phyloP scores from a whole-genome alignment of 805 yeast genomes.

The Schizosaccharomyces osmophilus region DNA sequence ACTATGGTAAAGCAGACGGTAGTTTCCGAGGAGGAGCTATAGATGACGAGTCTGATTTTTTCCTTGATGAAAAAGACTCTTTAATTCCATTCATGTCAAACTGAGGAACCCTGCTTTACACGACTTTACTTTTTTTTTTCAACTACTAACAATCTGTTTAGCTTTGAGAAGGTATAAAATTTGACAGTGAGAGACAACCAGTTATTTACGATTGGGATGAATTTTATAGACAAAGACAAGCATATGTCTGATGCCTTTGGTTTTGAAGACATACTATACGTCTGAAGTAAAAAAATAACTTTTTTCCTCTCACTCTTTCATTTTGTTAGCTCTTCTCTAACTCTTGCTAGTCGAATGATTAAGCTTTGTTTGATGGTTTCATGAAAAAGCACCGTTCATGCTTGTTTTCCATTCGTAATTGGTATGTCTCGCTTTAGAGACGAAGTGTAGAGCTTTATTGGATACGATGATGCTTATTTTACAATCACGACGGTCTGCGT shows the following conservation, averaged over 20 bases:
- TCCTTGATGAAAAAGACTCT: not conserved
- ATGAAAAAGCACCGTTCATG: no score
- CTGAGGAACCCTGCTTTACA: not conserved
- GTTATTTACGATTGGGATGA: not conserved
- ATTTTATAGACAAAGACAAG: not conserved
- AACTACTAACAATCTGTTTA: not conserved
- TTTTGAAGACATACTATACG: not conserved
- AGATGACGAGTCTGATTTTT: not conserved
- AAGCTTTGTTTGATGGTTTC: not conserved
- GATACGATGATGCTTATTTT: not conserved
- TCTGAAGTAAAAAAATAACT: not conserved
- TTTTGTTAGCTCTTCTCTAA: not conserved
- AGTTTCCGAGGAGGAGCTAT: not conserved
- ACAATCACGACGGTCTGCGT: conserved; percentile 1
- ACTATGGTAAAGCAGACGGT: no score
- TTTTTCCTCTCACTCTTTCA: not conserved
- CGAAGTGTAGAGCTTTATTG: no score
- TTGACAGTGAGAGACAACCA: not conserved
- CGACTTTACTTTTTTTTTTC: not conserved
- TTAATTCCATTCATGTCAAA: conserved; percentile 1
- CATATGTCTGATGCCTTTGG: conserved; percentile 1
- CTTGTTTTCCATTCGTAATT: not conserved
- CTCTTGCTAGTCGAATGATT: not conserved
- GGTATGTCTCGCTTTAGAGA: not conserved
- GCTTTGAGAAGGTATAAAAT: not conserved